These are phyloP conservation scores for Magnaporthiopsis rhizophila DNA, from an alignment of 2,329 filamentous ascomycete species.

Conservation along the genomic window DNA sequence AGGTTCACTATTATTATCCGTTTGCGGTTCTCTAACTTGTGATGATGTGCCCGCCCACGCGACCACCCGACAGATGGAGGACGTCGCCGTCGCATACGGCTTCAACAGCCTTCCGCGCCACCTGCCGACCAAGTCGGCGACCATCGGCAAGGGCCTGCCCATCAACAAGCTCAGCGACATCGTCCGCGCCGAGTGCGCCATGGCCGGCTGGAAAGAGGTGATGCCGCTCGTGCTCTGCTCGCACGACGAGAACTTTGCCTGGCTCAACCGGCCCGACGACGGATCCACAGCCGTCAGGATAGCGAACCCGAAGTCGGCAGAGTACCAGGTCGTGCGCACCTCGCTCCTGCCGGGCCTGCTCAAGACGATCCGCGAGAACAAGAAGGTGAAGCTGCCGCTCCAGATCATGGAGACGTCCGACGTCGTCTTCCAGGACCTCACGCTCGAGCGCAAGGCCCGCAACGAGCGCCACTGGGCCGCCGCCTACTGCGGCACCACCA, in stretches of 20 bases:
- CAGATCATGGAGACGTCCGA: conserved; percentile 90
- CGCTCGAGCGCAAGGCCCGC: conserved; percentile 65
- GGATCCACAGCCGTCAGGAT: conserved; percentile 75
- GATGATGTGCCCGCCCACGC: neutral
- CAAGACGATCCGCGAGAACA: conserved; percentile 92
- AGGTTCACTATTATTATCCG: no score
- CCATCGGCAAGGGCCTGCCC: conserved; percentile 75
- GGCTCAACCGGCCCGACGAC: conserved; percentile 85
- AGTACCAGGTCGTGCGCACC: conserved; percentile 90
- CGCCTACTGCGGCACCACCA: conserved; percentile 88
- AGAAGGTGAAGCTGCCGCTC: conserved; percentile 78
- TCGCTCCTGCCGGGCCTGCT: conserved; percentile 78
- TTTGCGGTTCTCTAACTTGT: neutral
- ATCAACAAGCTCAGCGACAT: conserved; percentile 96
- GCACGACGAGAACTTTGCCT: conserved; percentile 95
- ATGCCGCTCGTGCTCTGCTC: conserved; percentile 95
- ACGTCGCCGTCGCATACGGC: conserved; percentile 91
- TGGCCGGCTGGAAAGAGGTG: conserved; percentile 94
- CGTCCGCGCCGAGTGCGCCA: conserved; percentile 77
- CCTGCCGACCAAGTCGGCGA: conserved; percentile 78
- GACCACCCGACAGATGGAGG: conserved; percentile 63
- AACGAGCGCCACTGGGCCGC: conserved; percentile 97
- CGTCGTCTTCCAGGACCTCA: conserved; percentile 81
- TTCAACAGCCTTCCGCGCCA: conserved; percentile 92
- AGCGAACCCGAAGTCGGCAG: conserved; percentile 84